These are phyloP conservation scores for Mucor ambiguus DNA, from an alignment of 371 early-diverging fungal genomes.

Conservation along the genomic window DNA sequence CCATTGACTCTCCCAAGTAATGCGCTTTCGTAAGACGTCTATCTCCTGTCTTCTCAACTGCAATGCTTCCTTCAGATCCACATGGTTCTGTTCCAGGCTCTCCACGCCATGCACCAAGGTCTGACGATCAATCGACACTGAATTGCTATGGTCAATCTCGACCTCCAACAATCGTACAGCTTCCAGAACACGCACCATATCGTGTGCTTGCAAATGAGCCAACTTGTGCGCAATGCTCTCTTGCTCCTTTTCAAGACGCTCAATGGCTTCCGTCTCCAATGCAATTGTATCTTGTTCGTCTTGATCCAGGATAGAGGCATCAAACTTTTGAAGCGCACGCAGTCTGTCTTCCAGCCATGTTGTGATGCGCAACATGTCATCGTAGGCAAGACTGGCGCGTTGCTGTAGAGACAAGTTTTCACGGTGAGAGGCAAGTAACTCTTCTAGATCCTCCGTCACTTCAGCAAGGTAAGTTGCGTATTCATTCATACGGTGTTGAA, in stretches of 20 bases:
- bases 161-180: conserved; percentile 33
- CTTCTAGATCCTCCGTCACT: conserved; percentile 36
- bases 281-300: conserved; percentile 23
- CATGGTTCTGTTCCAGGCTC: conserved; percentile 27
- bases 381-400: conserved; percentile 37
- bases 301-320: conserved; percentile 21
- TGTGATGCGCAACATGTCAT: conserved; percentile 42
- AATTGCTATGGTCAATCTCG: conserved; percentile 44
- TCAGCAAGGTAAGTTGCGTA: conserved; percentile 28
- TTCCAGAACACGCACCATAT: conserved; percentile 28
- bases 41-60: conserved; percentile 26
- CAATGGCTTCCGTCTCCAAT: conserved; percentile 28
- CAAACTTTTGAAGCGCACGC: conserved; percentile 27
- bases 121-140: conserved; percentile 39
- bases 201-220: conserved; percentile 34
- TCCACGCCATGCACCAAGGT: conserved; percentile 38
- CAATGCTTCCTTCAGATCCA: conserved; percentile 22
- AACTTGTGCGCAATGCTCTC: conserved; percentile 29
- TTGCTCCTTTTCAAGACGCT: conserved; percentile 36
- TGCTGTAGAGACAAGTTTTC: conserved; percentile 43
- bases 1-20: conserved; percentile 27
- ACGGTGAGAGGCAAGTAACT: conserved; percentile 38
- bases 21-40: conserved; percentile 17
- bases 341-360: conserved; percentile 46
- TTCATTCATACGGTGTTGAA: conserved; percentile 25